phyloP scores from a whole-genome alignment of 1,139 yeast species.

The Taphrina betulina region DNA sequence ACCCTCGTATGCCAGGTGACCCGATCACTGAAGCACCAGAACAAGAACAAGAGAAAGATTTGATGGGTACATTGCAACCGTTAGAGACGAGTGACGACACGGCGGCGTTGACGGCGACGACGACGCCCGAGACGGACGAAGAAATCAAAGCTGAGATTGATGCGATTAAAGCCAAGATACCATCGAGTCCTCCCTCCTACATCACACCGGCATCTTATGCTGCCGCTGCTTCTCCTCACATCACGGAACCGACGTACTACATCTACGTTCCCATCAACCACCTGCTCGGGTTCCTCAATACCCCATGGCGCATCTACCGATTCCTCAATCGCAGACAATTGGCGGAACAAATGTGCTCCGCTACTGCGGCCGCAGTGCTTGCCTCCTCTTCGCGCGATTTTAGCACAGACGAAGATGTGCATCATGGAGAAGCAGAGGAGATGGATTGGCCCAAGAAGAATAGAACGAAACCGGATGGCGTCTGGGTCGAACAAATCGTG shows the following conservation, averaged over 20 bases:
- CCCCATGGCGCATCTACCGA: conserved; percentile 73
- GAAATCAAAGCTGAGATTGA: conserved; percentile 28
- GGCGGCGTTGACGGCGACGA: conserved; percentile 33
- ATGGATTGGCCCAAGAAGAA: conserved; percentile 86
- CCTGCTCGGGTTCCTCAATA: conserved; percentile 70
- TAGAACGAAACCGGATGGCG: conserved; percentile 58
- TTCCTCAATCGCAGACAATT: conserved; percentile 70
- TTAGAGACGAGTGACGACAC: conserved; percentile 25
- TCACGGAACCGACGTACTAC: conserved; percentile 55
- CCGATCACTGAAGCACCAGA: conserved; percentile 24
- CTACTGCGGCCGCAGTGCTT: conserved; percentile 61
- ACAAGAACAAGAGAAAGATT: background rate
- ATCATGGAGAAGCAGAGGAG: conserved; percentile 68
- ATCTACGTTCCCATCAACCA: conserved; percentile 72
- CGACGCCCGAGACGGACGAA: conserved; percentile 20
- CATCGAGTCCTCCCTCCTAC: conserved; percentile 37
- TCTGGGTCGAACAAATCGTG: conserved; percentile 34
- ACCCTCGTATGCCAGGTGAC: conserved; percentile 23
- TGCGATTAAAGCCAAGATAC: conserved; percentile 31
- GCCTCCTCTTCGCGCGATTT: conserved; percentile 58
- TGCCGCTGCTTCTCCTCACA: conserved; percentile 20
- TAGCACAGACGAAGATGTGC: conserved; percentile 53
- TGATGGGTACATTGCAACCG: background rate
- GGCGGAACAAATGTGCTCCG: conserved; percentile 68
- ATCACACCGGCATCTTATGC: conserved; percentile 27